Evolutionary conservation across 2,329 filamentous ascomycete genomes (phyloP).

Genomic region (Botrytis tulipae): DNA sequence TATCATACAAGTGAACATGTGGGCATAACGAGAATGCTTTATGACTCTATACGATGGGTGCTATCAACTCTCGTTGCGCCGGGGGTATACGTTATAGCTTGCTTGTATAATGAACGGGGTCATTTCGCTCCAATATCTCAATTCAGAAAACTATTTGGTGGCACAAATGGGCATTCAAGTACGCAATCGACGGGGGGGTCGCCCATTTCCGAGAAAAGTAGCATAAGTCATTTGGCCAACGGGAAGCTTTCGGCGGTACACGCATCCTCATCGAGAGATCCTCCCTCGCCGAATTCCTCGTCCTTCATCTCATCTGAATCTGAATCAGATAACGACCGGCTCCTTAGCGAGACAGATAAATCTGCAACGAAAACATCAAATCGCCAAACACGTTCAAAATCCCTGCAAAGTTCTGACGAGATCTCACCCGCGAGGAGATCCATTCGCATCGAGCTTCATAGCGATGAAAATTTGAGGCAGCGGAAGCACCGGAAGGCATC

Average conservation of each 20-base stretch:
- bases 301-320: slow-evolving; percentile 64
- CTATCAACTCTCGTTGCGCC: slow-evolving; percentile 77
- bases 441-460: slow-evolving; percentile 86
- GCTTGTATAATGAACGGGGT: slow-evolving; percentile 78
- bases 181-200: slow-evolving; percentile 38
- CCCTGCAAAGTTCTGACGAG: slow-evolving; percentile 59
- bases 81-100: slow-evolving; percentile 77
- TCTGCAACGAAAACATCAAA: slow-evolving; percentile 23
- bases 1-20: slow-evolving; percentile 41
- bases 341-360: slow-evolving; percentile 29
- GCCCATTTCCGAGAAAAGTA: slow-evolving; percentile 25
- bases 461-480: slow-evolving; percentile 71
- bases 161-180: slow-evolving; percentile 35
- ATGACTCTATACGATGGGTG: slow-evolving; percentile 75
- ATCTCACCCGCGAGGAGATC: slow-evolving; percentile 69
- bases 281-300: slow-evolving; percentile 43
- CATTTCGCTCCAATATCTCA: slow-evolving; percentile 76
- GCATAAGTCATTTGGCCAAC: slow-evolving; percentile 22
- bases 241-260: slow-evolving; percentile 27
- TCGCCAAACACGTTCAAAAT: slow-evolving; percentile 64
- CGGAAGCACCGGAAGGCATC: slow-evolving; percentile 67
- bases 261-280: slow-evolving; percentile 24
- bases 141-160: slow-evolving; percentile 60
- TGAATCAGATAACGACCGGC: slow-evolving; percentile 56
- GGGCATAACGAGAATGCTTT: slow-evolving; percentile 69